Percentiles rank a stretch among this genome's conserved stretches.
Evolutionary conservation across 1,139 yeast species (phyloP).

Genomic region (Sugiyamaella pinicola): DNA sequence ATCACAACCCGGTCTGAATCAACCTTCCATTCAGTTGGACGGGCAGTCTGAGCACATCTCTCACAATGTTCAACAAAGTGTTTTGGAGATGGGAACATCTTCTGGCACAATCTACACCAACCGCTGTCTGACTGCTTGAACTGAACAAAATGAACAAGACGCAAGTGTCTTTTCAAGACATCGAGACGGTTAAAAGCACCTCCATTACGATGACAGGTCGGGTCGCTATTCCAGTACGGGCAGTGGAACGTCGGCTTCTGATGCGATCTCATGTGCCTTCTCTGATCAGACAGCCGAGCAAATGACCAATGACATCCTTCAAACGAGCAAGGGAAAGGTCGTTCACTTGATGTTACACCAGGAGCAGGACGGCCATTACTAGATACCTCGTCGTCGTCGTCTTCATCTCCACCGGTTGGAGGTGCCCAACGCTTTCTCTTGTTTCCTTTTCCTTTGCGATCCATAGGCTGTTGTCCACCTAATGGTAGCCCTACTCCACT

Average conservation of each 20-base stretch:
- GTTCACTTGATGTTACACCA: slow-evolving; percentile 33
- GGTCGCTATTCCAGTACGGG: slow-evolving; percentile 68
- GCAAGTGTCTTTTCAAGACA: slow-evolving; percentile 68
- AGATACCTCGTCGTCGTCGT: slow-evolving; percentile 8
- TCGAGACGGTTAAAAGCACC: slow-evolving; percentile 72
- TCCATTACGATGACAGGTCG: slow-evolving; percentile 71
- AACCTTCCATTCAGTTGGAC: slow-evolving; percentile 45
- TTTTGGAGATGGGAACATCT: slow-evolving; percentile 58
- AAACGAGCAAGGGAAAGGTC: slow-evolving; percentile 56
- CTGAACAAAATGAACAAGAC: slow-evolving; percentile 63
- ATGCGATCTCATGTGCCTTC: slow-evolving; percentile 67
- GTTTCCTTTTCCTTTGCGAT: slow-evolving; percentile 8
- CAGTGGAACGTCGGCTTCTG: slow-evolving; percentile 65
- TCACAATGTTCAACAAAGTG: slow-evolving; percentile 67
- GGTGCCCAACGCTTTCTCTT: slow-evolving; percentile 16
- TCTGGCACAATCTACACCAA: slow-evolving; percentile 65
- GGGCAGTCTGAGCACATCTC: slow-evolving; percentile 54
- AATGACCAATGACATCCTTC: slow-evolving; percentile 69
- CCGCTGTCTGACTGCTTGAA: slow-evolving; percentile 55
- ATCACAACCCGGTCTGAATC: slow-evolving; percentile 27
- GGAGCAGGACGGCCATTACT: slow-evolving; percentile 20
- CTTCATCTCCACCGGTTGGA: slow-evolving; percentile 17
- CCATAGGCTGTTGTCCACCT: background rate
- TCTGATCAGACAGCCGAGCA: slow-evolving; percentile 63
- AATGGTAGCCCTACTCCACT: slow-evolving; percentile 5